phyloP scores from a whole-genome alignment of 1,139 yeast genomes.

The Groenewaldozyma sp. region DNA sequence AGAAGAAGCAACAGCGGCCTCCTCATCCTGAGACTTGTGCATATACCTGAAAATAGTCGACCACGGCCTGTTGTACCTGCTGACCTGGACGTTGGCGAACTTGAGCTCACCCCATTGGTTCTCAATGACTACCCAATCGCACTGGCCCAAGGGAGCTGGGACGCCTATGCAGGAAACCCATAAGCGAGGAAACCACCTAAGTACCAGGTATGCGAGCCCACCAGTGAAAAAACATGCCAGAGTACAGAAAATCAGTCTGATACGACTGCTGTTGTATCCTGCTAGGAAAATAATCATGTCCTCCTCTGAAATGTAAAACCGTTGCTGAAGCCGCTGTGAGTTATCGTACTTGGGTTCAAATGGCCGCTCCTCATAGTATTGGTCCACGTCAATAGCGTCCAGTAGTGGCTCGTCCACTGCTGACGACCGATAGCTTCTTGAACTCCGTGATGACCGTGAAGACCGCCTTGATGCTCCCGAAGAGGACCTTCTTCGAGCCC shows the following conservation, averaged over 20 bases:
- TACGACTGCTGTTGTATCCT: constrained; percentile 56
- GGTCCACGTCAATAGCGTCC: neutral
- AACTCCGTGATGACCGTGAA: neutral
- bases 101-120: constrained; percentile 85
- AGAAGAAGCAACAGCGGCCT: constrained; percentile 8
- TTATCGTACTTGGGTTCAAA: constrained; percentile 5
- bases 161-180: constrained; percentile 61
- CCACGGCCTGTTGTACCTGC: constrained; percentile 59
- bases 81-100: constrained; percentile 45
- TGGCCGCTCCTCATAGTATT: constrained; percentile 1
- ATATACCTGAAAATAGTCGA: constrained; percentile 49
- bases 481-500: neutral
- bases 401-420: neutral
- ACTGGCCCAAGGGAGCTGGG: constrained; percentile 59
- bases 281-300: constrained; percentile 92
- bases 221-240: constrained; percentile 47
- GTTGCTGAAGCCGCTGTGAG: constrained; percentile 36
- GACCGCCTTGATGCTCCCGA: neutral
- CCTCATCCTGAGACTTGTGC: constrained; percentile 19
- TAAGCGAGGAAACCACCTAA: constrained; percentile 81
- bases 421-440: neutral
- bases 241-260: constrained; percentile 43
- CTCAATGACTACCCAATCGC: constrained; percentile 92
- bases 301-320: constrained; percentile 90
- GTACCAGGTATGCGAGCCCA: constrained; percentile 63